Evolutionary conservation across 345 rosid genomes (phyloP), one percentile per base, ranked within the genome.

Genomic region (Abelmoschus esculentus): DNA sequence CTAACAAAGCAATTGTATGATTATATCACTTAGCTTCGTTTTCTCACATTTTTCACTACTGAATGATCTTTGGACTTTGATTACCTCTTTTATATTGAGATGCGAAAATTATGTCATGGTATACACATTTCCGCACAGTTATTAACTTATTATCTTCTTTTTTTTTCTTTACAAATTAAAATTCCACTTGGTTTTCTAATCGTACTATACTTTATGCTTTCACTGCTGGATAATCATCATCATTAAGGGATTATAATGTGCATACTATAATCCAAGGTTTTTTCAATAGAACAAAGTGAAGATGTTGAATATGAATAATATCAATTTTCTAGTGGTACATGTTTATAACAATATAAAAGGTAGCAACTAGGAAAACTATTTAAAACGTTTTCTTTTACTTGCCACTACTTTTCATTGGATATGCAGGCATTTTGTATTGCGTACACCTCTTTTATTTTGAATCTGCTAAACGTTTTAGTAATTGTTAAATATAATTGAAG

Each of bases 141-240:
- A 10, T 19, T 52, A 2, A 15, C 53, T n/a, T 58, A 50, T 55
- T 22, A 19, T 22, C 19, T 22, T 55, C 5, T 19, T 26, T 4
- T 7, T 7, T 52, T 46, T 8, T 12, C 4, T 58, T 31, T 22
- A 11, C 56, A 50, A n/a, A 32, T 54, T 50, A 36, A 40, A n/a
- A 22, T 47, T 38, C 26, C 58, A 29, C 62, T 63, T 29, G 38
- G 22, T 31, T 32, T 70, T 52, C 50, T 40, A 66, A 28, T 10
- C 13, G 22, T 67, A 19, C 19, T 11, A 74, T 61, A 70, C 40
- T 73, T 50, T 73, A 65, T 52, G 59, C 70, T 44, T 66, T 42
- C 6, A 11, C 44, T 70, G 68, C 42, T 69, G 47, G 59, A 67
- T 36, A 49, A 69, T 52, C 26, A 52, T 73, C 77, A 29, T 59